These are phyloP conservation scores for Penicillium cataractarum DNA, from an alignment of 495 filamentous ascomycete species.

Conservation along the genomic window DNA sequence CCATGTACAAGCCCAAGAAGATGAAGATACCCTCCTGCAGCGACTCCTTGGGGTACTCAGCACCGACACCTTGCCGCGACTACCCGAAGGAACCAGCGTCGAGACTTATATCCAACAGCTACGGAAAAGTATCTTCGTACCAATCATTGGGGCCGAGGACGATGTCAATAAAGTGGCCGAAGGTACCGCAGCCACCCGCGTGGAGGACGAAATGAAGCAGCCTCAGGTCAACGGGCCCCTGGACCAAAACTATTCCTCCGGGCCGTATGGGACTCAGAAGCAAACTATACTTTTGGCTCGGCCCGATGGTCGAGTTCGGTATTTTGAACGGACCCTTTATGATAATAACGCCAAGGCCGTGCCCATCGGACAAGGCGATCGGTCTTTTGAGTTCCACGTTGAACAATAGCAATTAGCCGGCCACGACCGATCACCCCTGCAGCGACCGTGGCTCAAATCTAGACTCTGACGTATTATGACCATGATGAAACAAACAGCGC, in stretches of 20 bases:
- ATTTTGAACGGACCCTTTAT: conserved; percentile 82
- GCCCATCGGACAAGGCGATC: conserved; percentile 61
- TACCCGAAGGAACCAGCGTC: conserved; percentile 56
- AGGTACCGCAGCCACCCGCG: conserved; percentile 50
- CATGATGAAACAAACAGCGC: neutral
- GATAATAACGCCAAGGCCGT: conserved; percentile 67
- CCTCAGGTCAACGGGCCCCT: conserved; percentile 22
- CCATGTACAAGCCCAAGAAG: conserved; percentile 49
- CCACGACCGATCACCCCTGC: neutral
- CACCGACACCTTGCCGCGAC: conserved; percentile 69
- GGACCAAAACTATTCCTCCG: conserved; percentile 36
- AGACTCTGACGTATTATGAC: conserved; percentile 12
- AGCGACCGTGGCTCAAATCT: conserved; percentile 7
- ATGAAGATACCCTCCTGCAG: conserved; percentile 69
- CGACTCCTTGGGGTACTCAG: conserved; percentile 72
- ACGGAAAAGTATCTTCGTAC: conserved; percentile 83
- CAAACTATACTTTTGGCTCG: conserved; percentile 86
- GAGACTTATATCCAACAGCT: conserved; percentile 72
- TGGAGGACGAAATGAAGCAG: conserved; percentile 27
- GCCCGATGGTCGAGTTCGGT: conserved; percentile 73
- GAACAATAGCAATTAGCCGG: conserved; percentile 19
- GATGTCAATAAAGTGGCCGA: conserved; percentile 44
- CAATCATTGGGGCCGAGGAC: conserved; percentile 62
- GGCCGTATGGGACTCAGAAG: conserved; percentile 85
- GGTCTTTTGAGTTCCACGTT: conserved; percentile 44